Conservation (phyloP, 352 stramenopile species). For the Peronospora destructor region DNA sequence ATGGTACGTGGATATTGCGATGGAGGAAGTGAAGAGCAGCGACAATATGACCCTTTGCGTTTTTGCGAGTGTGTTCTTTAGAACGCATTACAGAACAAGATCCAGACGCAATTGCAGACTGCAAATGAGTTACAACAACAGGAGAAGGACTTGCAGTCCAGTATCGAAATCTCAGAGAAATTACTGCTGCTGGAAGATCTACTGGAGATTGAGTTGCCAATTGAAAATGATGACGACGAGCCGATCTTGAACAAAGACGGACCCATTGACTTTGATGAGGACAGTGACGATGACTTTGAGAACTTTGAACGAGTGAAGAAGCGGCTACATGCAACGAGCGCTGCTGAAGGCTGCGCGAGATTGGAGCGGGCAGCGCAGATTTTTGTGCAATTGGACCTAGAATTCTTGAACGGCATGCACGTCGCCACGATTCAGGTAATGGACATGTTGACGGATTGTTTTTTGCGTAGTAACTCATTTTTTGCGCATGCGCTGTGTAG, state of each 20-base stretch:
- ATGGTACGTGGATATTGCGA: conserved; percentile 32
- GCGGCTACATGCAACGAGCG: conserved; percentile 27
- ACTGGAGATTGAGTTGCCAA: conserved; percentile 49
- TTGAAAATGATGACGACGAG: conserved; percentile 26
- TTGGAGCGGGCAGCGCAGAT: conserved; percentile 70
- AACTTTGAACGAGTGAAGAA: conserved; percentile 61
- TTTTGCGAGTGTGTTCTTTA: conserved; percentile 10
- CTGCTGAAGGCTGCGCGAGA: conserved; percentile 53
- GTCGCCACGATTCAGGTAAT: conserved; percentile 64
- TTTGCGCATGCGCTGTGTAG: conserved; percentile 17
- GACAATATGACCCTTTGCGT: conserved; percentile 3
- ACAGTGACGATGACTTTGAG: conserved; percentile 49
- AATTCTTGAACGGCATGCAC: conserved; percentile 66
- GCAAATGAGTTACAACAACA: conserved; percentile 39
- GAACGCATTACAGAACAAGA: conserved; percentile 44
- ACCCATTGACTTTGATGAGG: conserved; percentile 17
- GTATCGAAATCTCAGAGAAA: conserved; percentile 71
- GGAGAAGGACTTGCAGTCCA: conserved; percentile 49
- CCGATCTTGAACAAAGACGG: neutral
- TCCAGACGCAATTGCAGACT: conserved; percentile 43
- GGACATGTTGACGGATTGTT: neutral
- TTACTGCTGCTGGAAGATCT: conserved; percentile 68
- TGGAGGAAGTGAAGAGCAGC: neutral
- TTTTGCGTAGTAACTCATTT: conserved; percentile 1
- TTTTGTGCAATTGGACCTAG: conserved; percentile 69